Evolutionary conservation across 2,329 filamentous ascomycete genomes (phyloP).

Genomic region (Arthrinium puccinioides): DNA sequence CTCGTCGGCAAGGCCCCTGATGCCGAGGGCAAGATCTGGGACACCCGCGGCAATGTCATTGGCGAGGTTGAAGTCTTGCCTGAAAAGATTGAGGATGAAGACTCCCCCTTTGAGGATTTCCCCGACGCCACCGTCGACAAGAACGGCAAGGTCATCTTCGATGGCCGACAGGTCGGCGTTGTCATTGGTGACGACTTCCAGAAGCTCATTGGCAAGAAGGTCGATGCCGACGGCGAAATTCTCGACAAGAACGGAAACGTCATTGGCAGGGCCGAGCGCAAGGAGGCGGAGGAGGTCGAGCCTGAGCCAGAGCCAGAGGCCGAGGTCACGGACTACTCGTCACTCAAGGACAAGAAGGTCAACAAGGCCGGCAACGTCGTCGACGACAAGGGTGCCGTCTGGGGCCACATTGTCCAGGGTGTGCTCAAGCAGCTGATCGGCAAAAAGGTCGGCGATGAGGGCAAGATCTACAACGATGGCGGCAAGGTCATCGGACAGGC

Average conservation of each 20-base stretch:
- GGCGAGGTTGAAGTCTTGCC: constrained; percentile 34
- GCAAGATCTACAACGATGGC: constrained; percentile 63
- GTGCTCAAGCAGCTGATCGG: constrained; percentile 56
- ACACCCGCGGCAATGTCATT: constrained; percentile 22
- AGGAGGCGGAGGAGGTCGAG: constrained; percentile 23
- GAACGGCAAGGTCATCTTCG: constrained; percentile 28
- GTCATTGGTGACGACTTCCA: constrained; percentile 28
- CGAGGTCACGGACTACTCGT: constrained; percentile 35
- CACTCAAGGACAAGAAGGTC: constrained; percentile 46
- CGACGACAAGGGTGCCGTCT: constrained; percentile 41
- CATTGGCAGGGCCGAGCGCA: constrained; percentile 25
- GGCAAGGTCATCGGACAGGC: constrained; percentile 62
- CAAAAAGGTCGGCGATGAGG: constrained; percentile 56
- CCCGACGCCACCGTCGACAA: constrained; percentile 27
- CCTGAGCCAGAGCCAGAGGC: constrained; percentile 21
- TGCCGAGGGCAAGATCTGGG: constrained; percentile 33
- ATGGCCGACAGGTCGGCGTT: constrained; percentile 28
- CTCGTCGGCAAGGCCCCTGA: constrained; percentile 34
- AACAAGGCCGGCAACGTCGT: constrained; percentile 55
- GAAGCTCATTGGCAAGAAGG: constrained; percentile 26
- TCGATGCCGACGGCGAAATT: constrained; percentile 28
- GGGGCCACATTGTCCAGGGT: constrained; percentile 59
- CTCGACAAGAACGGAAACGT: constrained; percentile 27
- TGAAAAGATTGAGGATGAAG: constrained; percentile 24
- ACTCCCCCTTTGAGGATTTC: constrained; percentile 27